Evolutionary conservation across 495 filamentous ascomycete genomes (phyloP).

Genomic region (Penicillium maclennaniae): DNA sequence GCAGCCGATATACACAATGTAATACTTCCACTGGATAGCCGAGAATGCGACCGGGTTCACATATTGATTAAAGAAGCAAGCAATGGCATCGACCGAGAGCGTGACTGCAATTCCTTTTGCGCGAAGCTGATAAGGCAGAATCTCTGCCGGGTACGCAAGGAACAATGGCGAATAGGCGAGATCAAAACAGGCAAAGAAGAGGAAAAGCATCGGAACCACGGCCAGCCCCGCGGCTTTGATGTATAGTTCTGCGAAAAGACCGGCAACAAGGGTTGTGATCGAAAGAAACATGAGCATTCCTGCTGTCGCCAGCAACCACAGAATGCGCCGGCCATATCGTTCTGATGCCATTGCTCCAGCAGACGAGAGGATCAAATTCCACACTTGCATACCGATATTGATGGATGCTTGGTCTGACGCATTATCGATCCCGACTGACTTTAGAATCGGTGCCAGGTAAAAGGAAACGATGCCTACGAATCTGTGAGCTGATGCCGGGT

Average conservation of each 20-base stretch:
- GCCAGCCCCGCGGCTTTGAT: constrained; percentile 46
- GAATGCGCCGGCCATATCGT: constrained; percentile 52
- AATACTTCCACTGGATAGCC: constrained; percentile 53
- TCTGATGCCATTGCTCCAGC: constrained; percentile 54
- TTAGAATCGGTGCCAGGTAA: constrained; percentile 53
- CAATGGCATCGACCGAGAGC: constrained; percentile 54
- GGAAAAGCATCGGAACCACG: constrained; percentile 57
- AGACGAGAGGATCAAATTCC: constrained; percentile 26
- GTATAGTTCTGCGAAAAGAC: constrained; percentile 46
- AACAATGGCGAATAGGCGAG: constrained; percentile 59
- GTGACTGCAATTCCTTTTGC: constrained; percentile 68
- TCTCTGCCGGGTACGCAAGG: constrained; percentile 62
- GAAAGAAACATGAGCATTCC: constrained; percentile 55
- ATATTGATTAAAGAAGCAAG: constrained; percentile 54
- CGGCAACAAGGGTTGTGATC: constrained; percentile 51
- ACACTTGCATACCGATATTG: constrained; percentile 23
- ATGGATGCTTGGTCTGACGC: constrained; percentile 41
- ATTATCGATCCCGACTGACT: constrained; percentile 50
- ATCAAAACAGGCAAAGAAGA: constrained; percentile 54
- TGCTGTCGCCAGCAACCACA: constrained; percentile 52
- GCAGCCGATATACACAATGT: constrained; percentile 57
- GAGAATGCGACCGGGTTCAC: constrained; percentile 58
- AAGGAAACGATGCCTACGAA: constrained; percentile 52
- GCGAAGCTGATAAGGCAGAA: constrained; percentile 63
- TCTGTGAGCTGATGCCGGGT: neutral